Base-by-base conservation (phyloP, 176 grass and related monocot species). In the Microstegium vimineum region DNA sequence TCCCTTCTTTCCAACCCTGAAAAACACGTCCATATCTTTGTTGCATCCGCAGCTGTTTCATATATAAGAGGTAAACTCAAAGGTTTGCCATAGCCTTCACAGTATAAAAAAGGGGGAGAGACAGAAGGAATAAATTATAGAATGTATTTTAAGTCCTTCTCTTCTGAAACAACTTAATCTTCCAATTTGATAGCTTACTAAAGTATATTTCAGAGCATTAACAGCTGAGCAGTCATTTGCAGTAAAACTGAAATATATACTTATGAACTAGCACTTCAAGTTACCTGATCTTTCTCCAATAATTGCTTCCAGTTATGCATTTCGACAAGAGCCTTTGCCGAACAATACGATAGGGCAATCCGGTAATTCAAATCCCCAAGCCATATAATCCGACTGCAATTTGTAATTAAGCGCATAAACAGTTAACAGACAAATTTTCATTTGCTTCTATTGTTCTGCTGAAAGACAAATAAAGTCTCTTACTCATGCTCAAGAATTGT, bases 311-410 rank as follows among this genome's bases (percentile, higher is more conserved):
- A 97, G 73, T 89, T 91, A 74, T 91, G 94, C 94, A 97, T 97
- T 81, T 93, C 84, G 52, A 97, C 94, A 43, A 97, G 87, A 32
- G 94, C 90, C 83, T 91, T 97, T 42, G 94, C 88, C 0, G 88
- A 91, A 67, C 87, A 88, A 70, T 97, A 97, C 0, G 94, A 89
- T 25, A 97, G 84, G 38, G 94, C 88, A 74, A 97, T 91, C 57
- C 94, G 91, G 72, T 97, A 97, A 76, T 97, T 97, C 86, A 97
- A 86, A 90, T 97, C 94, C 17, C 94, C 94, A 35, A 97, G 94
- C 94, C 94, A 97, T 91, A 97, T 87, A 71, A 97, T 87, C 5
- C 94, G 94, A 80, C 94, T 97, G 90, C 82, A 61, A 79, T 18
- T 83, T 71, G 8, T 15, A 34, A 43, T 59, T 11, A 23, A 36